These are phyloP conservation scores for Fistulifera solaris DNA, from an alignment of 108 stramenopile genomes.

Conservation along the genomic window DNA sequence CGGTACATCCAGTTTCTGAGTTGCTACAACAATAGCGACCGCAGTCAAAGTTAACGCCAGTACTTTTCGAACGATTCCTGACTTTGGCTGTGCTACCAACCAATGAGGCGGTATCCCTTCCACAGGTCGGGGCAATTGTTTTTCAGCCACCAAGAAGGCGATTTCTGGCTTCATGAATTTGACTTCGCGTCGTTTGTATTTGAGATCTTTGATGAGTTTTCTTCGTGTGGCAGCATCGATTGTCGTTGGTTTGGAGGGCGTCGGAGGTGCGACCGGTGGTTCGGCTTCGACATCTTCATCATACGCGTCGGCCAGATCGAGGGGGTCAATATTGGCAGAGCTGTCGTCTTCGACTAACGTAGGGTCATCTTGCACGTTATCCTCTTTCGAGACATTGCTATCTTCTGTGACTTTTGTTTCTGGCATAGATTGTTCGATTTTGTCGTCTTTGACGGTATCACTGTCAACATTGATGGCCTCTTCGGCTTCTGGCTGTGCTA, in stretches of 20 bases:
- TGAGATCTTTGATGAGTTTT: conserved; percentile 15
- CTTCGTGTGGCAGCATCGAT: background rate
- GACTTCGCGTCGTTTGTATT: conserved; percentile 18
- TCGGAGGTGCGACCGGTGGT: background rate
- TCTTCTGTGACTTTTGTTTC: no score
- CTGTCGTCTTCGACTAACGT: conserved; percentile 17
- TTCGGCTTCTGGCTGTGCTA: no score
- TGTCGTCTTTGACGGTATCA: no score
- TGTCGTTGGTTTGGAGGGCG: background rate
- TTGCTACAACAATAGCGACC: no score
- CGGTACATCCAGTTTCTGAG: no score
- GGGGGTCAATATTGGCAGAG: conserved; percentile 30
- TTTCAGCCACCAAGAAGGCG: conserved; percentile 15
- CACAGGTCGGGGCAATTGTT: conserved; percentile 16
- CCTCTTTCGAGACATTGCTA: no score
- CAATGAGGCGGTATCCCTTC: conserved; percentile 36
- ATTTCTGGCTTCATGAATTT: conserved; percentile 25
- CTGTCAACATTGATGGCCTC: no score
- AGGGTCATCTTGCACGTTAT: conserved; percentile 1
- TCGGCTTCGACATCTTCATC: conserved; percentile 10
- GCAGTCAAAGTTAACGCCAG: no score
- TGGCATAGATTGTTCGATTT: no score
- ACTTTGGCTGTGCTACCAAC: conserved; percentile 7
- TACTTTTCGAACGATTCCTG: background rate
- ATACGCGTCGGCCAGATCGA: conserved; percentile 36